These are phyloP conservation scores for Phytophthora pistaciae DNA, from an alignment of 352 stramenopile genomes.

Conservation along the genomic window DNA sequence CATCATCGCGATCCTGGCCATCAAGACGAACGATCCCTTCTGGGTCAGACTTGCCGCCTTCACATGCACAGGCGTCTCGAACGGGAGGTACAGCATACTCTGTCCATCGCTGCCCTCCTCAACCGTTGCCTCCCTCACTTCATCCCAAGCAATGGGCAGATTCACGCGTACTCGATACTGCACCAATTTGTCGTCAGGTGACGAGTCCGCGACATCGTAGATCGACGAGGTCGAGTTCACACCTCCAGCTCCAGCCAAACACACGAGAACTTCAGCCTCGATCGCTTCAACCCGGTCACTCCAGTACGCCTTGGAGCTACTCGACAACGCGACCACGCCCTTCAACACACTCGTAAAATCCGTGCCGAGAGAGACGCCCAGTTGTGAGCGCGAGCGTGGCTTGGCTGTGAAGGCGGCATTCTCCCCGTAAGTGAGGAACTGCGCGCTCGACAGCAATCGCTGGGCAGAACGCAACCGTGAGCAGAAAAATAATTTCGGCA, in stretches of 20 bases:
- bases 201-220: slow-evolving; percentile 13
- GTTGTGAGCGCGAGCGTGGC: slow-evolving; percentile 53
- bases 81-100: slow-evolving; percentile 41
- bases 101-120: slow-evolving; percentile 3
- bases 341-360: slow-evolving; percentile 64
- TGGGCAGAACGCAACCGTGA: slow-evolving; percentile 31
- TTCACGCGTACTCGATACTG: slow-evolving; percentile 33
- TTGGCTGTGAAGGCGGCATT: slow-evolving; percentile 53
- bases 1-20: slow-evolving; percentile 41
- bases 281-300: slow-evolving; percentile 21
- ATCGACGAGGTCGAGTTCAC: slow-evolving; percentile 12
- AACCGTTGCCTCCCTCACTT: slow-evolving; percentile 7
- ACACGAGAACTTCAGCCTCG: slow-evolving; percentile 43
- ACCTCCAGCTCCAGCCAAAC: slow-evolving; percentile 19
- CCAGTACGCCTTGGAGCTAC: slow-evolving; percentile 27
- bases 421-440: slow-evolving; percentile 62
- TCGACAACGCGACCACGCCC: slow-evolving; percentile 37
- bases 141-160: slow-evolving; percentile 39
- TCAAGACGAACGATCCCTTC: slow-evolving; percentile 60
- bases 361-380: slow-evolving; percentile 57
- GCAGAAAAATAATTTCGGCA: slow-evolving; percentile 58
- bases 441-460: slow-evolving; percentile 42
- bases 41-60: slow-evolving; percentile 35
- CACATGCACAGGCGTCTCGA: slow-evolving; percentile 56
- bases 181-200: slow-evolving; percentile 22